Evolutionary conservation across 768 basidiomycete species (phyloP).

Genomic region (Leccinum pellstonianum): DNA sequence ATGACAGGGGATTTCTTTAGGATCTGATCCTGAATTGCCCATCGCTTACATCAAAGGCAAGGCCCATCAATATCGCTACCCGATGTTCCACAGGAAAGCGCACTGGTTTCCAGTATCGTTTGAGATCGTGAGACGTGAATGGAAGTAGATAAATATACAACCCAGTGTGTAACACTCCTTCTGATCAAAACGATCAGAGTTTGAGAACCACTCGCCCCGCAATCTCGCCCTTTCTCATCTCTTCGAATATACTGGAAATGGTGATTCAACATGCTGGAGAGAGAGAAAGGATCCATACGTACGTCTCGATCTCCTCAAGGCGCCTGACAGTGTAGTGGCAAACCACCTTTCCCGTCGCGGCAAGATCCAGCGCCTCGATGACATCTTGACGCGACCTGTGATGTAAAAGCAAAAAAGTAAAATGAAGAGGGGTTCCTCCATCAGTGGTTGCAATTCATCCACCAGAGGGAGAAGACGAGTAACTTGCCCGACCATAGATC

Average conservation of each 20-base stretch:
- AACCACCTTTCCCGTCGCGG: constrained; percentile 41
- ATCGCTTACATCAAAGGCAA: not conserved
- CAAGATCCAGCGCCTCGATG: constrained; percentile 45
- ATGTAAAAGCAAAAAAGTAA: not conserved
- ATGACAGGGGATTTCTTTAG: not conserved
- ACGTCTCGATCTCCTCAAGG: constrained; percentile 32
- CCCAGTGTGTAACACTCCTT: not conserved
- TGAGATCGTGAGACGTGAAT: not conserved
- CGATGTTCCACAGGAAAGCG: not conserved
- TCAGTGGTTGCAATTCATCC: not conserved
- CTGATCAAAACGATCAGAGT: constrained; percentile 9
- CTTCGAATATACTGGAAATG: constrained; percentile 18
- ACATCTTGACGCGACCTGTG: constrained; percentile 44
- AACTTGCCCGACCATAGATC: constrained; percentile 22
- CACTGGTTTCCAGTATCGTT: not conserved
- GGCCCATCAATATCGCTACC: not conserved
- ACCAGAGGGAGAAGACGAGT: not conserved
- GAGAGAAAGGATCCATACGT: not conserved
- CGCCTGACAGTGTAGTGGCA: constrained; percentile 25
- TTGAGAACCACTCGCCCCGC: constrained; percentile 23
- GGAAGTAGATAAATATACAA: not conserved
- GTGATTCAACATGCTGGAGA: not conserved
- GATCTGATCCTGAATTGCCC: not conserved
- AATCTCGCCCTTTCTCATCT: constrained; percentile 19
- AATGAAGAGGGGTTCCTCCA: not conserved